Base-by-base conservation (phyloP, 495 filamentous ascomycete species). In the Podospora australis region DNA sequence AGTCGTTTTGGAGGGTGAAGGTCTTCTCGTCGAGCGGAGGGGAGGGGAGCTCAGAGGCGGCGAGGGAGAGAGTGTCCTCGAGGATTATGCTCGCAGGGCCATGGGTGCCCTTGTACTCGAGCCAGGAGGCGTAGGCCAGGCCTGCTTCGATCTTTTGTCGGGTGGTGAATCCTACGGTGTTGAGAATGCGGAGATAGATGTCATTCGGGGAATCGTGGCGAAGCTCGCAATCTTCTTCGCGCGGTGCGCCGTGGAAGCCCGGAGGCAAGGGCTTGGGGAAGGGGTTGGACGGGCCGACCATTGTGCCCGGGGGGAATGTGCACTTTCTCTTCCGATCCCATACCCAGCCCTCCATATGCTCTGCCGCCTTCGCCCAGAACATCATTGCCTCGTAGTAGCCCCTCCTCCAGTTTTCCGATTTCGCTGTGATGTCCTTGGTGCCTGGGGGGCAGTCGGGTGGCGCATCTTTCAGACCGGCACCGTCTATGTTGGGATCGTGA, bases 301-400 rank as follows among this genome's bases (percentile, higher is more conserved):
- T 77, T 39, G 81, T 74, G 20, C 87, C 79, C 13, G 72, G 70
- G 2, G 87, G 83, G 35, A 87, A 88, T 14, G 79, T 74, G 9
- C 83, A 66, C 20, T 74, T 71, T 51, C 81, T 72, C 29, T 77
- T 83, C 34, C 68, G 80, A 62, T 94, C 87, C 23, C 70, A 64
- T 30, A 91, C 73, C 73, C 81, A 86, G 9, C 83, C 85, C 40
- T 94, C 88, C 17, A 90, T 66, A 51, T 86, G 80, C 70, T 95
- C 90, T 3, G 88, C 83, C 2, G 82, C 79, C 50, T 79, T 80
- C 0, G 83, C 89, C 49, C 75, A 75, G 8, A 82, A 75, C 81
- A 95, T 86, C 20, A 95, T 63, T 16, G 80, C 75, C 54, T 90
- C 78, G 63, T 80, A 89, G 58, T 96, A 96, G 0, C 88, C 86